Evolutionary conservation across 1,284 basidiomycete genomes (phyloP).

Genomic region (Melanopsichium pennsylvanicum): DNA sequence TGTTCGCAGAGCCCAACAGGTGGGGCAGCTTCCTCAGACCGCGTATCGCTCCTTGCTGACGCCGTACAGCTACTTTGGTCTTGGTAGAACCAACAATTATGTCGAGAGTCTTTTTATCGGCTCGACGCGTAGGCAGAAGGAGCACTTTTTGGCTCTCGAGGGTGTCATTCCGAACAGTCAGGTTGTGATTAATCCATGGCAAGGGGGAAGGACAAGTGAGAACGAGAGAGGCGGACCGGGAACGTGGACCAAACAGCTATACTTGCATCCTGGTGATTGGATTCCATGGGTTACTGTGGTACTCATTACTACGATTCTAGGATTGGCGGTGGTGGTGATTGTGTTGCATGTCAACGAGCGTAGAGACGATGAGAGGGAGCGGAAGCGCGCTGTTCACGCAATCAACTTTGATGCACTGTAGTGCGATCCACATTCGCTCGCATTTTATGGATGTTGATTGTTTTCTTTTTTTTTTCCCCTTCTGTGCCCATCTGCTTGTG

Average conservation of each 20-base stretch:
- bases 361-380: slow-evolving; percentile 88
- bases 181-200: slow-evolving; percentile 88
- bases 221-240: slow-evolving; percentile 26
- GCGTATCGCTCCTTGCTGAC: slow-evolving; percentile 86
- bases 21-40: slow-evolving; percentile 90
- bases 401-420: slow-evolving; percentile 95
- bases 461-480: no score
- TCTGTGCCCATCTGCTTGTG: not conserved
- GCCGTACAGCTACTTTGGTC: slow-evolving; percentile 93
- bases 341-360: slow-evolving; percentile 91
- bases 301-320: slow-evolving; percentile 76
- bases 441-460: not conserved
- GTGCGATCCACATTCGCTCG: no score
- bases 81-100: slow-evolving; percentile 99
- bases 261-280: slow-evolving; percentile 93
- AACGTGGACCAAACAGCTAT: slow-evolving; percentile 87
- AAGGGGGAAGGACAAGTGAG: slow-evolving; percentile 57
- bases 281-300: slow-evolving; percentile 94
- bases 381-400: slow-evolving; percentile 84
- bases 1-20: slow-evolving; percentile 86
- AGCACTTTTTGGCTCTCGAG: slow-evolving; percentile 88
- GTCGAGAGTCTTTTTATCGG: slow-evolving; percentile 74
- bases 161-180: slow-evolving; percentile 97
- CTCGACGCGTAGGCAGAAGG: slow-evolving; percentile 68
- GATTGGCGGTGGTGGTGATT: slow-evolving; percentile 83